Evolutionary conservation across 495 filamentous ascomycete species (phyloP).

Genomic region (Lasiosphaeris hirsuta): DNA sequence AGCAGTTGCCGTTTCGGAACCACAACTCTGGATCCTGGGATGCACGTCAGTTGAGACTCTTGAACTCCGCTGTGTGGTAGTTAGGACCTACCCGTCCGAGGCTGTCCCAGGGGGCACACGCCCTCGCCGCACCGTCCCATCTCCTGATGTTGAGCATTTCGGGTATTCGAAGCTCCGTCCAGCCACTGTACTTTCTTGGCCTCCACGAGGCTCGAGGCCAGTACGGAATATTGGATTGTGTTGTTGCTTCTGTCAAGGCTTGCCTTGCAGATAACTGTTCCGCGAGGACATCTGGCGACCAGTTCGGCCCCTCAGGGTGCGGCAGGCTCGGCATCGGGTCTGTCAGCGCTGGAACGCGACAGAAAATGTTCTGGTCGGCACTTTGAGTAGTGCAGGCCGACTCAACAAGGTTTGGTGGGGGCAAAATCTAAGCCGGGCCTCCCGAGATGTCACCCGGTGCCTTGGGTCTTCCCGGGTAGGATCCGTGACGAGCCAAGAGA

Average conservation of each 20-base stretch:
- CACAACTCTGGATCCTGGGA: conserved; percentile 60
- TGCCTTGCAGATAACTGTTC: too few species aligned
- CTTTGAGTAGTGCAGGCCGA: not conserved
- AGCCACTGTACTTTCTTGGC: conserved; percentile 26
- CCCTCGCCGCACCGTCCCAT: conserved; percentile 56
- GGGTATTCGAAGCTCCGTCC: conserved; percentile 16
- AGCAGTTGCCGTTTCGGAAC: conserved; percentile 59
- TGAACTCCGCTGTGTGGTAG: not conserved
- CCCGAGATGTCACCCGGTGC: not conserved
- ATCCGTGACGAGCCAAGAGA: not conserved
- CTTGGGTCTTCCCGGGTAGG: not conserved
- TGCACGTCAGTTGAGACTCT: not conserved
- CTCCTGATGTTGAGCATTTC: conserved; percentile 35
- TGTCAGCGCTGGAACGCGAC: not conserved
- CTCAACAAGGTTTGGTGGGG: not conserved
- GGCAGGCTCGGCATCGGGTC: not conserved
- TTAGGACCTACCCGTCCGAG: conserved; percentile 45
- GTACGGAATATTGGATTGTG: too few species aligned
- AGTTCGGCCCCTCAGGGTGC: not conserved
- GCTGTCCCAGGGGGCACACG: conserved; percentile 50
- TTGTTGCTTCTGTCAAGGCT: too few species aligned
- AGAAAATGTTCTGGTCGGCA: not conserved
- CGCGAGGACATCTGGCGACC: too few species aligned
- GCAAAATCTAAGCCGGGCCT: not conserved
- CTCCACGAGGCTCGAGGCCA: not conserved